Percentiles rank a stretch among this genome's conserved stretches.
Evolutionary conservation across 139 green algal genomes (phyloP).

Genomic region (Chlamydomonas sp.): DNA sequence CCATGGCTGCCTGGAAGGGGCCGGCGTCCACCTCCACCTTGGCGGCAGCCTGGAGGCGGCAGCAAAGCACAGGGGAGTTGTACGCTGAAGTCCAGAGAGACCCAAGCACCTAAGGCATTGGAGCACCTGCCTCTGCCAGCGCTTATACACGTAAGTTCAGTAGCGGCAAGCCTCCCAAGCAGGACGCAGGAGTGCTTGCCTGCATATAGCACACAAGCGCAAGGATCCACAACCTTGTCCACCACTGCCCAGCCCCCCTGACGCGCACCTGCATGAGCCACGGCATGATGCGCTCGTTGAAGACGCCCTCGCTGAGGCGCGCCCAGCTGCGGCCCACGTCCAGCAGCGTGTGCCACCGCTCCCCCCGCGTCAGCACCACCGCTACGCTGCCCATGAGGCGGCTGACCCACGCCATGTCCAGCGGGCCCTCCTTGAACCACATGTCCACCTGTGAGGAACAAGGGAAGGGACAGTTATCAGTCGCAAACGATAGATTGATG

Average conservation of each 20-base stretch:
- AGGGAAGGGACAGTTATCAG: neutral
- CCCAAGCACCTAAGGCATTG: too few species aligned
- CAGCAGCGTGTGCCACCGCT: conserved; percentile 54
- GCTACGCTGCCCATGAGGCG: conserved; percentile 42
- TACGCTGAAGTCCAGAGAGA: too few species aligned
- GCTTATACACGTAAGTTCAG: too few species aligned
- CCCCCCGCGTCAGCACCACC: conserved; percentile 46
- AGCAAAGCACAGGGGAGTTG: neutral
- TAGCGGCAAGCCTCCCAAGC: too few species aligned
- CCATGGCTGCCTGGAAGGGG: conserved; percentile 40
- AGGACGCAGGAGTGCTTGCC: too few species aligned
- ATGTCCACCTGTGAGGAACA: conserved; percentile 39
- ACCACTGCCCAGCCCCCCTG: too few species aligned
- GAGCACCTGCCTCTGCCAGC: too few species aligned
- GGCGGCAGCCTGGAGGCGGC: conserved; percentile 26
- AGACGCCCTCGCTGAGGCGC: conserved; percentile 48
- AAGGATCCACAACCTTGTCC: neutral
- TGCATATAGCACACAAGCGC: neutral
- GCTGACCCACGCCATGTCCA: conserved; percentile 59
- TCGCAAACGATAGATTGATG: neutral
- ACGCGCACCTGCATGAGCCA: conserved; percentile 39
- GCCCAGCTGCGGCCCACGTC: conserved; percentile 44
- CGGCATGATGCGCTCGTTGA: conserved; percentile 63
- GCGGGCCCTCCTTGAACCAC: conserved; percentile 50
- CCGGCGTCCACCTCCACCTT: conserved; percentile 36